Conservation (phyloP, 257 asterid species). For the Petunia axillaris region DNA sequence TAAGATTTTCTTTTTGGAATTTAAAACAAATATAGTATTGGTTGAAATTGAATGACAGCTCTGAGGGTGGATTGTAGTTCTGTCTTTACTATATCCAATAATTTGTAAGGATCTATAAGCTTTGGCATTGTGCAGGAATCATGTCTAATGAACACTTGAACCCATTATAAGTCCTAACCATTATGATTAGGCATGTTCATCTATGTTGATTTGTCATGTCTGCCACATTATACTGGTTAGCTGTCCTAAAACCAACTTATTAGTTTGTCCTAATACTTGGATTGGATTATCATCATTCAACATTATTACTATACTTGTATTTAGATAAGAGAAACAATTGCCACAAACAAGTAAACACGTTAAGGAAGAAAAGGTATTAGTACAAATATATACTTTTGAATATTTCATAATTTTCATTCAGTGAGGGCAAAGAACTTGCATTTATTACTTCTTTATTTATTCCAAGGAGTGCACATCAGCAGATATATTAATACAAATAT, state of each 20-base stretch:
- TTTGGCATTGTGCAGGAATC: background rate
- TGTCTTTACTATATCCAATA: background rate
- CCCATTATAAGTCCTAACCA: background rate
- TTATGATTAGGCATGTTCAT: slow-evolving; percentile 12
- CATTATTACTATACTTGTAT: background rate
- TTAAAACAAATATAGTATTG: background rate
- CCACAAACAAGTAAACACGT: background rate
- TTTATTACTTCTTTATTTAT: too few species aligned
- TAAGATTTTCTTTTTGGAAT: background rate
- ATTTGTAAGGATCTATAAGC: slow-evolving; percentile 8
- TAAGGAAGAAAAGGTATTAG: too few species aligned
- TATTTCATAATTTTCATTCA: too few species aligned
- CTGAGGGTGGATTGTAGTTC: background rate
- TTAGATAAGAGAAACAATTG: background rate
- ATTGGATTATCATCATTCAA: background rate
- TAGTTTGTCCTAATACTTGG: too few species aligned
- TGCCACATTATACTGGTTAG: background rate
- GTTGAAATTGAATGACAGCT: slow-evolving; percentile 20
- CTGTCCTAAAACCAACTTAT: background rate
- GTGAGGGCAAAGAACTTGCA: too few species aligned
- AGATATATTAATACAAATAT: too few species aligned
- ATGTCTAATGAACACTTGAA: background rate
- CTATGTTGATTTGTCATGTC: background rate
- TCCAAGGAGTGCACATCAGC: too few species aligned
- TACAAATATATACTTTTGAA: too few species aligned